Evolutionary conservation across 106 monocot species (phyloP).

Genomic region (Cymbidium sinense): DNA sequence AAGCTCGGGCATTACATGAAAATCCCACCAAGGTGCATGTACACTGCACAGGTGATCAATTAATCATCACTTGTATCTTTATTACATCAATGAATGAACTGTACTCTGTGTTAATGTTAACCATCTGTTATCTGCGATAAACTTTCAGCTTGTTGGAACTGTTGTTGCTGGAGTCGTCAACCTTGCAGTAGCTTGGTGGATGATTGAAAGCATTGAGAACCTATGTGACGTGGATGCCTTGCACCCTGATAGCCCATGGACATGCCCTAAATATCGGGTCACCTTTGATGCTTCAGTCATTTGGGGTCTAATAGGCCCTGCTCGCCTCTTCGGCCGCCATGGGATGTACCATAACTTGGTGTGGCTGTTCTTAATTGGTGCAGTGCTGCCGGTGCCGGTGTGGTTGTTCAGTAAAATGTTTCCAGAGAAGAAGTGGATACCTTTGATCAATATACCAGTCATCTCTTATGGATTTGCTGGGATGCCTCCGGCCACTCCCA

Average conservation of each 20-base stretch:
- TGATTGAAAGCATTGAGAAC: slow-evolving; percentile 65
- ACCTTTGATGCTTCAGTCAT: slow-evolving; percentile 87
- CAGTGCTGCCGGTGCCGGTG: slow-evolving; percentile 62
- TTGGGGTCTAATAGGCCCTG: slow-evolving; percentile 82
- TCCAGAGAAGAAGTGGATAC: slow-evolving; percentile 88
- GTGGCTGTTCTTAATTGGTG: slow-evolving; percentile 78
- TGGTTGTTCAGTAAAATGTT: slow-evolving; percentile 61
- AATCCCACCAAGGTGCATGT: slow-evolving; percentile 88
- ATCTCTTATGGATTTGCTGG: slow-evolving; percentile 87
- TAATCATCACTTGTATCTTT: background rate
- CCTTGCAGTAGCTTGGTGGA: slow-evolving; percentile 90
- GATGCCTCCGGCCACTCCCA: slow-evolving; percentile 89
- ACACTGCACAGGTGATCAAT: slow-evolving; percentile 67
- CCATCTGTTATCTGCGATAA: background rate
- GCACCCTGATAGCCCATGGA: slow-evolving; percentile 82
- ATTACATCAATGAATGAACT: background rate
- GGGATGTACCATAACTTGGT: slow-evolving; percentile 73
- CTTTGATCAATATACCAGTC: slow-evolving; percentile 77
- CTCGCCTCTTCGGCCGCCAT: slow-evolving; percentile 57
- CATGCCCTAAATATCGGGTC: slow-evolving; percentile 80
- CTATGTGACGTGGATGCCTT: slow-evolving; percentile 62
- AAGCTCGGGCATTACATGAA: slow-evolving; percentile 98
- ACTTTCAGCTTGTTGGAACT: slow-evolving; percentile 70
- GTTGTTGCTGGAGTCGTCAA: slow-evolving; percentile 57
- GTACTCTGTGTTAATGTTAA: background rate